Percentiles rank a stretch among this genome's conserved stretches.
These are phyloP conservation scores for Pythium aphanidermatum DNA, from an alignment of 352 stramenopile genomes.

Conservation along the genomic window DNA sequence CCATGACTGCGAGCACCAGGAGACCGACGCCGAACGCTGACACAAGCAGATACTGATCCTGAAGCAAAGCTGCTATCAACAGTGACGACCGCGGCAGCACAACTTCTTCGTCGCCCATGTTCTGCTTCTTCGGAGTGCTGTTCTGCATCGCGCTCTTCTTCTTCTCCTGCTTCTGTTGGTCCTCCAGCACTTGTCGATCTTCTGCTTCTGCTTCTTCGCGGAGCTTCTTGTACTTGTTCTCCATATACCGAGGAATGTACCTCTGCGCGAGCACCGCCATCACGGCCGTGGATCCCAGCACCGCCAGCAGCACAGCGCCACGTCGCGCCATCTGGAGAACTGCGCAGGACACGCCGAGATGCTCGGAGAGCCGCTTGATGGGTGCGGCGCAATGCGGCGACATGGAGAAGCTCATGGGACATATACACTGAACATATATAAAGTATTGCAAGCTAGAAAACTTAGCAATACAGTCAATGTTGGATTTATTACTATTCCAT, in stretches of 20 bases:
- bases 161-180: neutral
- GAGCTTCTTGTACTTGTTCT: conserved; percentile 17
- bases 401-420: neutral
- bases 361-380: no score
- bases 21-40: conserved; percentile 47
- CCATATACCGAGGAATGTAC: conserved; percentile 20
- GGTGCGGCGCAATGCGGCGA: neutral
- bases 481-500: no score
- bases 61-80: conserved; percentile 34
- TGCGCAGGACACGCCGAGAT: no score
- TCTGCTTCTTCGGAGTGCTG: neutral
- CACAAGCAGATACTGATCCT: conserved; percentile 43
- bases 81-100: conserved; percentile 22
- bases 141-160: neutral
- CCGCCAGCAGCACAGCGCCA: conserved; percentile 26
- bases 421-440: no score
- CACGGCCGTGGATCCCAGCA: conserved; percentile 26
- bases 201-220: neutral
- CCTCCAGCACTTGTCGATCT: neutral
- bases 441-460: no score
- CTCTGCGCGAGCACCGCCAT: conserved; percentile 22
- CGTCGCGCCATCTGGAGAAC: conserved; percentile 18
- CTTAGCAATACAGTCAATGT: no score
- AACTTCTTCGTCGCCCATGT: conserved; percentile 4
- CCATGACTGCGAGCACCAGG: conserved; percentile 43